Percentiles rank a stretch among this genome's conserved stretches.
phyloP scores from a whole-genome alignment of 495 filamentous ascomycete species.

The Lepidopterella palustris region DNA sequence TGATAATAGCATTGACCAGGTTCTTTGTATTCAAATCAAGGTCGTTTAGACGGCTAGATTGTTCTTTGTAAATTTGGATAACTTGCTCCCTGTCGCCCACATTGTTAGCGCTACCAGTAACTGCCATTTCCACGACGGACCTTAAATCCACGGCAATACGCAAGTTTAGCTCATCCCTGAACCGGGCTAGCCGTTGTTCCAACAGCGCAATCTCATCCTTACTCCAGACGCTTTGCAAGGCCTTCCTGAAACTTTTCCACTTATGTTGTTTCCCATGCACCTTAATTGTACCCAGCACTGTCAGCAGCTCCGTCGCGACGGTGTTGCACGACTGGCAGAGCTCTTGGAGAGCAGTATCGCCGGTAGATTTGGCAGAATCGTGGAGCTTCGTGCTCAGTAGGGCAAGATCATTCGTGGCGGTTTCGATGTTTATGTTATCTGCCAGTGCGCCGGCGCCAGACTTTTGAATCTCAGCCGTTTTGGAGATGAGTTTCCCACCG shows the following conservation, averaged over 20 bases:
- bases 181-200: conserved; percentile 14
- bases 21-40: conserved; percentile 10
- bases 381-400: not conserved
- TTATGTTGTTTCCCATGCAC: conserved; percentile 1
- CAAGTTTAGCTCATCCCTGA: conserved; percentile 12
- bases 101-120: conserved; percentile 7
- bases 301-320: conserved; percentile 6
- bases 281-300: conserved; percentile 8
- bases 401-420: not conserved
- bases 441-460: not conserved
- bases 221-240: conserved; percentile 13
- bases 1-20: conserved; percentile 2
- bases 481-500: not conserved
- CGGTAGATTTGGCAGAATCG: conserved; percentile 6
- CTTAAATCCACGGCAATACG: conserved; percentile 5
- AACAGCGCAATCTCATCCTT: conserved; percentile 11
- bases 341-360: conserved; percentile 6
- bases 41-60: conserved; percentile 3
- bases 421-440: not conserved
- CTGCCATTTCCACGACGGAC: conserved; percentile 1
- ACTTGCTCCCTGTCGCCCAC: conserved; percentile 6
- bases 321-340: conserved; percentile 5
- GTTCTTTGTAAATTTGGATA: conserved; percentile 7
- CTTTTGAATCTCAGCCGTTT: not conserved
- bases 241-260: conserved; percentile 15